Base-by-base conservation (phyloP, 345 rosid genomes). In the Euphorbia tirucalli region DNA sequence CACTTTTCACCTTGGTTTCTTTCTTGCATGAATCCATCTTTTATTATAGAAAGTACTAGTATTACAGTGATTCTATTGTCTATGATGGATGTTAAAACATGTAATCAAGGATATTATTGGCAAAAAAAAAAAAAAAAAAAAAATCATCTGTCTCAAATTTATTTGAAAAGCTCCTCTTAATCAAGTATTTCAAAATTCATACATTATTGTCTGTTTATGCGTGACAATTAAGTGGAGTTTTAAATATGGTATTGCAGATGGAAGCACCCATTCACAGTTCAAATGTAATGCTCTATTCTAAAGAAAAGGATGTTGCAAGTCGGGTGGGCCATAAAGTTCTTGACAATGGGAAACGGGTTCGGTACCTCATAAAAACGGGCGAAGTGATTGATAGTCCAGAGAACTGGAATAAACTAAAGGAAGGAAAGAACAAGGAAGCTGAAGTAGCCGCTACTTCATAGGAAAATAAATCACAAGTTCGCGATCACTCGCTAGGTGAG, bases 261-360 rank as follows among this genome's bases (percentile, higher is more conserved):
- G 98, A 92, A 86, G 96, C 96, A 31, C 92, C 96, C 5, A 84
- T 94, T 73, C 98, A 94, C 81, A 94, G 97, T 83, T 94, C 98
- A 16, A 92, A 90, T 24, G 96, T 92, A 84, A 92, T 94, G 98
- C 79, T 92, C 4, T 90, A 92, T 78, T 94, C 97, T 0, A 90
- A 90, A 78, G 98, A 94, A 49, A 68, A 90, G 78, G 80, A 92
- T 0, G 87, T 88, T 4, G 84, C 85, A 15, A 94, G 98, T 75
- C 85, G 97, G 35, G 87, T 92, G 65, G 97, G 97, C 37, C 98
- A 90, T 78, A 90, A 86, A 73, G 77, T 86, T 28, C 90, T 90
- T 14, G 92, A 90, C 2, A 66, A 88, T 77, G 97, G 98, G 48
- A 80, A 72, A 55, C 77, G 83, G 68, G 97, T 89, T 22, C 86